Conservation (phyloP, 305 asterid genomes). For the Fraxinus angustifolia region DNA sequence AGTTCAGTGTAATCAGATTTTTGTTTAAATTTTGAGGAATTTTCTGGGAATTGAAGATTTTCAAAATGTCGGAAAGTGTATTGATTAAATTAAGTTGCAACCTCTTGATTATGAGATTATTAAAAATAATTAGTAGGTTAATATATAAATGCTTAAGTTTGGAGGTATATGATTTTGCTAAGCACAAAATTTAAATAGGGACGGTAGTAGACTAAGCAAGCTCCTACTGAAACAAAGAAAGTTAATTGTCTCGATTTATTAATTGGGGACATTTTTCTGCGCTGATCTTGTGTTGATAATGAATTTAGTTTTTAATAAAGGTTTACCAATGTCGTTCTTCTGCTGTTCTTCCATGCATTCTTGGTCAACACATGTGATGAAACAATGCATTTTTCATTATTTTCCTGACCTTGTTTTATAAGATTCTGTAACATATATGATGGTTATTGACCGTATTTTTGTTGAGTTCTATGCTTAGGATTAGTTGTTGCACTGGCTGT, state of each 20-base stretch:
- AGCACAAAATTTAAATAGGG: background rate
- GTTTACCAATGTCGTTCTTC: background rate
- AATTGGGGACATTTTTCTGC: background rate
- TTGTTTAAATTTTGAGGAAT: background rate
- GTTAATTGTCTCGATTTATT: background rate
- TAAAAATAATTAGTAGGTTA: background rate
- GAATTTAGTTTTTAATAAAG: background rate
- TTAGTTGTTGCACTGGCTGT: background rate
- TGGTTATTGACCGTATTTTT: background rate
- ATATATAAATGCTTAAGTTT: background rate
- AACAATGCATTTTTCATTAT: background rate
- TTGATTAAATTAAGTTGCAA: background rate
- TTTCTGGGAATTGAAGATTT: background rate
- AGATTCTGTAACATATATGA: background rate
- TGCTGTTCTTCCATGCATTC: background rate
- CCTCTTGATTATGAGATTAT: background rate
- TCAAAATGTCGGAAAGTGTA: background rate
- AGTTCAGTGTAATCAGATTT: background rate
- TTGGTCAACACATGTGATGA: background rate
- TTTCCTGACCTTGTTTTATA: background rate
- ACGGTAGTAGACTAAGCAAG: background rate
- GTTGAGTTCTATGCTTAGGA: background rate
- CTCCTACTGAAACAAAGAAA: background rate
- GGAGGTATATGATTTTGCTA: background rate
- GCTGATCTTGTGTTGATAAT: background rate